phyloP scores from a whole-genome alignment of 2,329 filamentous ascomycete genomes.

The Chaetomiaceae sp. region DNA sequence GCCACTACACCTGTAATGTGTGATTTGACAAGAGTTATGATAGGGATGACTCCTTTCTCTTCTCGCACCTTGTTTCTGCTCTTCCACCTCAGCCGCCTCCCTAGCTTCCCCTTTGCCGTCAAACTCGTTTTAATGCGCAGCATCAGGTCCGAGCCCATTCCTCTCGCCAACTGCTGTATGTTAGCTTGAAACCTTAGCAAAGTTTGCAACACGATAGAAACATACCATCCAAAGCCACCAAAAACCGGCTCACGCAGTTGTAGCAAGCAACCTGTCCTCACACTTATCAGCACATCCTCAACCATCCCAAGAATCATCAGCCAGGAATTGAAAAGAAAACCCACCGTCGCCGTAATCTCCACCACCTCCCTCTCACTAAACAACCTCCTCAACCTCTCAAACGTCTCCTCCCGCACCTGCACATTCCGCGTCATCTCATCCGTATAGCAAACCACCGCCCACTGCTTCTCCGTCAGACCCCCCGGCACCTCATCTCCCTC shows the following conservation, averaged over 20 bases:
- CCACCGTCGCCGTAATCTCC: slow-evolving; percentile 72
- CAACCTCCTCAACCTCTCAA: slow-evolving; percentile 54
- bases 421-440: slow-evolving; percentile 81
- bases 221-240: slow-evolving; percentile 75
- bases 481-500: slow-evolving; percentile 37
- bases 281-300: slow-evolving; percentile 1
- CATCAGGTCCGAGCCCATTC: slow-evolving; percentile 49
- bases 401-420: slow-evolving; percentile 63
- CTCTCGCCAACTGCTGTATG: slow-evolving; percentile 49
- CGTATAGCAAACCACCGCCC: slow-evolving; percentile 66
- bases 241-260: slow-evolving; percentile 79
- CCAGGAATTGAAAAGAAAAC: slow-evolving; percentile 22
- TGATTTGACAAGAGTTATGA: no score
- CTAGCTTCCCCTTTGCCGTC: no score
- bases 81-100: no score
- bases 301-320: background rate
- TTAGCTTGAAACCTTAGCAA: slow-evolving; percentile 25
- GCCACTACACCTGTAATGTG: no score
- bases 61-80: no score
- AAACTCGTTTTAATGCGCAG: slow-evolving; percentile 38
- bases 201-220: slow-evolving; percentile 12
- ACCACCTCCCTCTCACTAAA: slow-evolving; percentile 72
- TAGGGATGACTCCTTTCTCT: no score
- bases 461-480: slow-evolving; percentile 55
- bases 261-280: slow-evolving; percentile 59